Evolutionary conservation across 1,284 basidiomycete genomes (phyloP).

Genomic region (Athelia psychrophila): DNA sequence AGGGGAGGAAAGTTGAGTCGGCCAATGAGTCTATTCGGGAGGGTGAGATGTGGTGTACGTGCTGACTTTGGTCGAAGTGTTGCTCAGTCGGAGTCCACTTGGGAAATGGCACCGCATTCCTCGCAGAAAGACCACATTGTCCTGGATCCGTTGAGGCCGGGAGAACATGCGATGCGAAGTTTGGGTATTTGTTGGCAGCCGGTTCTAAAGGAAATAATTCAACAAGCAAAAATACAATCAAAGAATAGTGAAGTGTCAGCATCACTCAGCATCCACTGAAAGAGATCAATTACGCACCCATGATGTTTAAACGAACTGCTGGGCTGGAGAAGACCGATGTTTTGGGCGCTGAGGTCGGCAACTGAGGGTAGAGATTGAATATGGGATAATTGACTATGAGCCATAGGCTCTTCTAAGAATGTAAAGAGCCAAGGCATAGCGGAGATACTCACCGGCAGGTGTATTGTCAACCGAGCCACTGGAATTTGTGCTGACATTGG

Average conservation of each 20-base stretch:
- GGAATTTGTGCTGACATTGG: neutral
- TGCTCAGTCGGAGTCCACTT: neutral
- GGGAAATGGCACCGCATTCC: neutral
- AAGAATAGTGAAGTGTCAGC: neutral
- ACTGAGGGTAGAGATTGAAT: neutral
- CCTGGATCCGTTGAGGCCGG: slow-evolving; percentile 30
- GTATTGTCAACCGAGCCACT: neutral
- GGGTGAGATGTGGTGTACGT: too few species aligned
- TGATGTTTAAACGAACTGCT: neutral
- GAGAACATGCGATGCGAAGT: slow-evolving; percentile 34
- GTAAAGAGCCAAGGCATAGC: neutral
- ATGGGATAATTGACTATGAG: slow-evolving; percentile 1
- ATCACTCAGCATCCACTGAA: neutral
- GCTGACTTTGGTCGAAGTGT: too few species aligned
- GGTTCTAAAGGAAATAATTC: neutral
- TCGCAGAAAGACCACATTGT: slow-evolving; percentile 1
- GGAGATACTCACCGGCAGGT: neutral
- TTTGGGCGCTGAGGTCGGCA: neutral
- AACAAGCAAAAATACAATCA: neutral
- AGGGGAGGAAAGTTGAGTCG: too few species aligned
- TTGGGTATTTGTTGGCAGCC: slow-evolving; percentile 10
- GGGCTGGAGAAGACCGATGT: neutral
- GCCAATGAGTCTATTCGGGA: too few species aligned
- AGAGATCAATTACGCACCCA: neutral
- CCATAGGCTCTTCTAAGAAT: neutral